Conservation (phyloP, 176 grass and related monocot genomes). For the Paspalum vaginatum region DNA sequence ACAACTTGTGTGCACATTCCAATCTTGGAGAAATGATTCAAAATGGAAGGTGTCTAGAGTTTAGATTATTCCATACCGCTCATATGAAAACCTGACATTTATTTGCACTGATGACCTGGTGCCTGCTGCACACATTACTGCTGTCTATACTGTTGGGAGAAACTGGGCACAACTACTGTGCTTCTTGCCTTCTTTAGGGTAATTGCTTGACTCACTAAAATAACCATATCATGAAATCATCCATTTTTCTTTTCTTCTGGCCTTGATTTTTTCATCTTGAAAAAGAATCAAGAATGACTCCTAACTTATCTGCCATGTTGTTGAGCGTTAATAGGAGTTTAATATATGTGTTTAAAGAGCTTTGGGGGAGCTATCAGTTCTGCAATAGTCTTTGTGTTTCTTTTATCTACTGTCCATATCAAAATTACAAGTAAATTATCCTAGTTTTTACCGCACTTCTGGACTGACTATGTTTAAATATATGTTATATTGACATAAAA, state of each 20-base stretch:
- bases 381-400: not conserved
- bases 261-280: not conserved
- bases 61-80: not conserved
- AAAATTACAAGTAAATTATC: slow-evolving; percentile 13
- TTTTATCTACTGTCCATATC: not conserved
- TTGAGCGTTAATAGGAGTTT: not conserved
- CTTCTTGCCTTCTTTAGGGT: not conserved
- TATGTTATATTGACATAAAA: slow-evolving; percentile 2
- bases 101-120: slow-evolving; percentile 1
- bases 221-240: not conserved
- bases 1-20: not conserved
- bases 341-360: not conserved
- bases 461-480: not conserved
- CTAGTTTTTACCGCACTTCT: slow-evolving; percentile 8
- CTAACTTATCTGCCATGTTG: not conserved
- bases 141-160: not conserved
- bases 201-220: not conserved
- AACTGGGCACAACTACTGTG: not conserved
- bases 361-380: not conserved
- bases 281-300: not conserved
- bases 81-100: not conserved
- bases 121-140: not conserved
- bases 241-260: not conserved
- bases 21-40: slow-evolving; percentile 4
- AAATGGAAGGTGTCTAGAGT: not conserved